These are phyloP conservation scores for Nemophila menziesii DNA, from an alignment of 257 asterid genomes.

Conservation along the genomic window DNA sequence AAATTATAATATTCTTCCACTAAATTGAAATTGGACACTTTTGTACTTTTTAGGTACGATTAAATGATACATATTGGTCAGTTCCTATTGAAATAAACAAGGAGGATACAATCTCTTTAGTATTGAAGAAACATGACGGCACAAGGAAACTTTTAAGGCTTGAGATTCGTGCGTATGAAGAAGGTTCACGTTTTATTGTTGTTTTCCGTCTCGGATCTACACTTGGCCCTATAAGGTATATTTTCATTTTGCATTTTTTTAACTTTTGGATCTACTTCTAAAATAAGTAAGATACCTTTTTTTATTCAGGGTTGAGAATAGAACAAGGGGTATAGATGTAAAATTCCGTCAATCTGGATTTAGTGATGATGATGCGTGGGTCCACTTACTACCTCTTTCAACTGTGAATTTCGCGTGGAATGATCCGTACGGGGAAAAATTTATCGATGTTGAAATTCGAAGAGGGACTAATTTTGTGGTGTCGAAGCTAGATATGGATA, in stretches of 20 bases:
- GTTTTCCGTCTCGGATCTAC: conserved; percentile 83
- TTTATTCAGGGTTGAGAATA: conserved; percentile 69
- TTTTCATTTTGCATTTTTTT: neutral
- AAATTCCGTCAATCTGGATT: conserved; percentile 82
- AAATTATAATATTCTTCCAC: conserved; percentile 7
- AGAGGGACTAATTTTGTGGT: conserved; percentile 25
- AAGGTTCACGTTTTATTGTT: conserved; percentile 88
- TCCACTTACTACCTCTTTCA: conserved; percentile 61
- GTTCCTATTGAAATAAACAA: conserved; percentile 73
- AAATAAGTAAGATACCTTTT: conserved; percentile 9
- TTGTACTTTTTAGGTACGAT: conserved; percentile 42
- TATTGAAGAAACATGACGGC: conserved; percentile 54
- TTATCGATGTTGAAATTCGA: conserved; percentile 46
- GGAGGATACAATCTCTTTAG: conserved; percentile 75
- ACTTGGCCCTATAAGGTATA: conserved; percentile 83
- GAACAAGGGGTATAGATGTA: conserved; percentile 41
- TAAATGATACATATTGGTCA: conserved; percentile 87
- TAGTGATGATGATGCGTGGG: conserved; percentile 71
- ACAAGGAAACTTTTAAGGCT: conserved; percentile 46
- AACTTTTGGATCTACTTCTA: neutral
- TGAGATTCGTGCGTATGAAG: conserved; percentile 97
- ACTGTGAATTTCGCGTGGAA: conserved; percentile 73
- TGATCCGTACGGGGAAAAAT: conserved; percentile 74
- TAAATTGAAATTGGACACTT: conserved; percentile 7
- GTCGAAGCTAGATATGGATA: conserved; percentile 47